Conservation (phyloP, 768 basidiomycete genomes). For the Phylloporus arenicola region DNA sequence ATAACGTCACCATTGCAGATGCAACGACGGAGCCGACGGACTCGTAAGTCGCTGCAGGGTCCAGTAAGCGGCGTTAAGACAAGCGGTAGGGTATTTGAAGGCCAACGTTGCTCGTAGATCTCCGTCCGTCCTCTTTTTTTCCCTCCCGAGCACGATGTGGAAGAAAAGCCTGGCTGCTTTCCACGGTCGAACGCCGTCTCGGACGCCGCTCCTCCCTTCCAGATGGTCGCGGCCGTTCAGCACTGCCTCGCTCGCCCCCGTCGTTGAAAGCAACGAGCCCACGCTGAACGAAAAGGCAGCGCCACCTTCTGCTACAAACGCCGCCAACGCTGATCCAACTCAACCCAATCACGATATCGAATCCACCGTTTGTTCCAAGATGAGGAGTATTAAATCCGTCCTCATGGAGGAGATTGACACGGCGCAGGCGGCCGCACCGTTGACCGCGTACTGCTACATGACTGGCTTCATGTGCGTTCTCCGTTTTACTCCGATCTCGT, state of each 20-base stretch:
- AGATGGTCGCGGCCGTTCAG: not conserved
- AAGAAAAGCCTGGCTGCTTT: conserved; percentile 9
- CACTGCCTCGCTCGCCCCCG: not conserved
- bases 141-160: conserved; percentile 5
- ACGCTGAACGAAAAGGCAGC: not conserved
- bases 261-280: not conserved
- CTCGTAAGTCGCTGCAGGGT: not conserved
- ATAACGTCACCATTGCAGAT: too few relatives aligned
- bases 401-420: conserved; percentile 25
- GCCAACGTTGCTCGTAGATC: not conserved
- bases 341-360: conserved; percentile 14
- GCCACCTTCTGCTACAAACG: not conserved
- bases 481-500: not conserved
- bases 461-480: conserved; percentile 65
- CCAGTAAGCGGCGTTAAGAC: not conserved
- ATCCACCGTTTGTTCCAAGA: not conserved
- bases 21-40: not conserved
- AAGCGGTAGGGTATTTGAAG: conserved; percentile 7
- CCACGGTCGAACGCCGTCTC: not conserved
- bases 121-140: not conserved
- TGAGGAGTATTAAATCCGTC: conserved; percentile 8
- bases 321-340: not conserved
- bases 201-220: not conserved
- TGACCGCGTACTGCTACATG: conserved; percentile 72
- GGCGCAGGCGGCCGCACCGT: conserved; percentile 40